These are phyloP conservation scores for Ogataea pignaliae DNA, from an alignment of 805 yeast genomes.

Conservation along the genomic window DNA sequence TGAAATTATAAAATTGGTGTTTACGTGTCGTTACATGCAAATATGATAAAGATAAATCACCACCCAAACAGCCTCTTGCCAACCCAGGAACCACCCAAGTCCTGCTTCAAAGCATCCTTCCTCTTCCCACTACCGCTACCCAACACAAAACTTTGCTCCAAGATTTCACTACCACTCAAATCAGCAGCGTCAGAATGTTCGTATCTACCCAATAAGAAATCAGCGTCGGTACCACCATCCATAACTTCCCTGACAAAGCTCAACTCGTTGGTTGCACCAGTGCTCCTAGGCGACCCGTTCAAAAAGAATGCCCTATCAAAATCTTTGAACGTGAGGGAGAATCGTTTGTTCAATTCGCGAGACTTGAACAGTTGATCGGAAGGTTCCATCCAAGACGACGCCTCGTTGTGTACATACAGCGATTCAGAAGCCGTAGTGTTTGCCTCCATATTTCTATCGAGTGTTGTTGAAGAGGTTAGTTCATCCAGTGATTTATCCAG, in stretches of 20 bases:
- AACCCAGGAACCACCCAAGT: no score
- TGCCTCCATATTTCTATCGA: not conserved
- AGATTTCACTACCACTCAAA: no score
- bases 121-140: no score
- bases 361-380: constrained; percentile 13
- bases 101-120: no score
- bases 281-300: not conserved
- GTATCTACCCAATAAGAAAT: no score
- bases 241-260: not conserved
- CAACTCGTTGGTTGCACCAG: not conserved
- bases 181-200: no score
- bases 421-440: constrained; percentile 21
- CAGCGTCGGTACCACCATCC: no score
- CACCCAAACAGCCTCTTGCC: constrained; percentile 8
- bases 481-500: constrained; percentile 3
- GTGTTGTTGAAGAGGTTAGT: not conserved
- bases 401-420: constrained; percentile 36
- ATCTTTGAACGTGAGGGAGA: constrained; percentile 23
- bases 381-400: constrained; percentile 53
- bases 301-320: constrained; percentile 10
- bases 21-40: not conserved
- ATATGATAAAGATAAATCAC: constrained; percentile 1
- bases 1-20: constrained; percentile 1
- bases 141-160: no score
- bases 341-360: constrained; percentile 16